Evolutionary conservation across 441 rosid species (phyloP).

Genomic region (Sinapis alba): DNA sequence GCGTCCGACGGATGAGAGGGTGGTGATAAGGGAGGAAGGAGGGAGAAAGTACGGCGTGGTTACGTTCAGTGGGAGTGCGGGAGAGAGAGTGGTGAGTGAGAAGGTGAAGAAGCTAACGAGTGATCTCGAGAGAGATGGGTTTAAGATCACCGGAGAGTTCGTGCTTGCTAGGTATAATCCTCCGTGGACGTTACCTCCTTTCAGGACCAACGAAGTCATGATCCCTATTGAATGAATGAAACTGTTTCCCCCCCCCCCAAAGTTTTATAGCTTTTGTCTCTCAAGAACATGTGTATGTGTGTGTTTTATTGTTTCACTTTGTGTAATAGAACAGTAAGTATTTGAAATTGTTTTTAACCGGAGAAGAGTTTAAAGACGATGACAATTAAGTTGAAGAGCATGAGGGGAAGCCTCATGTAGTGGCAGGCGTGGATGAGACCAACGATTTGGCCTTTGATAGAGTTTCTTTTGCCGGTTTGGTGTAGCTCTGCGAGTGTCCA

Average conservation of each 20-base stretch:
- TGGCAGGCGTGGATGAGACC: slow-evolving; percentile 90
- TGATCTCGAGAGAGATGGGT: slow-evolving; percentile 76
- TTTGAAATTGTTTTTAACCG: slow-evolving; percentile 37
- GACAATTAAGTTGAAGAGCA: slow-evolving; percentile 57
- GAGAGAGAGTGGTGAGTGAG: slow-evolving; percentile 64
- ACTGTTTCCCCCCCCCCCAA: neutral
- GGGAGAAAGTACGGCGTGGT: slow-evolving; percentile 79
- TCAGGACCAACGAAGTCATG: slow-evolving; percentile 83
- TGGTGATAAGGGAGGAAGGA: slow-evolving; percentile 66
- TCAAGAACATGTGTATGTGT: slow-evolving; percentile 4
- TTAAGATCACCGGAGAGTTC: slow-evolving; percentile 61
- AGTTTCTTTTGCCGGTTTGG: slow-evolving; percentile 56
- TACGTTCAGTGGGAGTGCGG: slow-evolving; percentile 67
- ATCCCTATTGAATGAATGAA: slow-evolving; percentile 62
- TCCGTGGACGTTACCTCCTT: slow-evolving; percentile 79
- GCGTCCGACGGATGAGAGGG: slow-evolving; percentile 81
- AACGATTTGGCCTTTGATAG: slow-evolving; percentile 67
- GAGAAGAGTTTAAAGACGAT: slow-evolving; percentile 63
- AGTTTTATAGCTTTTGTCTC: slow-evolving; percentile 12
- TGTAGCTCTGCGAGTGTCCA: slow-evolving; percentile 77
- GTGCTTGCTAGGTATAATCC: slow-evolving; percentile 87
- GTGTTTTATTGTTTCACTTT: neutral
- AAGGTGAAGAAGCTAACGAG: slow-evolving; percentile 67
- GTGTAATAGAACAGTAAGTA: slow-evolving; percentile 9
- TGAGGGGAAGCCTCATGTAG: slow-evolving; percentile 79